Percentiles rank a stretch among this genome's conserved stretches.
phyloP scores from a whole-genome alignment of 345 rosid genomes.

The Boechera divaricarpa region DNA sequence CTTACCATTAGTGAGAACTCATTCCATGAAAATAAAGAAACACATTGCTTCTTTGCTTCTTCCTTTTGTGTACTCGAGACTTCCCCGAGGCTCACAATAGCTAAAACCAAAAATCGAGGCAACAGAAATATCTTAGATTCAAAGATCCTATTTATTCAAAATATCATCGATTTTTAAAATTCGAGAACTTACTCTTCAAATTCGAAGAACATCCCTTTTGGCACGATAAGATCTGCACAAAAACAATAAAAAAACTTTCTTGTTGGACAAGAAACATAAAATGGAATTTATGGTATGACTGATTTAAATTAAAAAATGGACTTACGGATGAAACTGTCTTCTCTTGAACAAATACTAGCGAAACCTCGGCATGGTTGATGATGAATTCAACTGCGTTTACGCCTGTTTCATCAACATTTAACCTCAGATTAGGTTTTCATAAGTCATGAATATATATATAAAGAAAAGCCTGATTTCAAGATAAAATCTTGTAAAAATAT shows the following conservation, averaged over 20 bases:
- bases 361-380: slow-evolving; percentile 92
- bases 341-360: slow-evolving; percentile 78
- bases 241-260: neutral
- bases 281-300: neutral
- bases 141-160: neutral
- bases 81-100: slow-evolving; percentile 75
- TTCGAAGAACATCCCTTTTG: slow-evolving; percentile 63
- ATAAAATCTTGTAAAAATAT: neutral
- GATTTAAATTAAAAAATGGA: slow-evolving; percentile 1
- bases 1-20: slow-evolving; percentile 70
- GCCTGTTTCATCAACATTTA: slow-evolving; percentile 53
- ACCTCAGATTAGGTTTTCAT: neutral
- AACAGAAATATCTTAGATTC: neutral
- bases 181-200: slow-evolving; percentile 65
- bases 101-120: slow-evolving; percentile 45
- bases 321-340: slow-evolving; percentile 78
- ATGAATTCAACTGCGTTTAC: slow-evolving; percentile 91
- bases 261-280: slow-evolving; percentile 21
- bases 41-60: slow-evolving; percentile 74
- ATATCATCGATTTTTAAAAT: neutral
- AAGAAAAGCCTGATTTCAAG: neutral
- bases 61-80: slow-evolving; percentile 64
- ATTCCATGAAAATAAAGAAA: slow-evolving; percentile 81
- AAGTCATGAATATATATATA: neutral
- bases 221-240: slow-evolving; percentile 75